phyloP scores from a whole-genome alignment of 805 yeast genomes.

The Millerozyma acaciae region DNA sequence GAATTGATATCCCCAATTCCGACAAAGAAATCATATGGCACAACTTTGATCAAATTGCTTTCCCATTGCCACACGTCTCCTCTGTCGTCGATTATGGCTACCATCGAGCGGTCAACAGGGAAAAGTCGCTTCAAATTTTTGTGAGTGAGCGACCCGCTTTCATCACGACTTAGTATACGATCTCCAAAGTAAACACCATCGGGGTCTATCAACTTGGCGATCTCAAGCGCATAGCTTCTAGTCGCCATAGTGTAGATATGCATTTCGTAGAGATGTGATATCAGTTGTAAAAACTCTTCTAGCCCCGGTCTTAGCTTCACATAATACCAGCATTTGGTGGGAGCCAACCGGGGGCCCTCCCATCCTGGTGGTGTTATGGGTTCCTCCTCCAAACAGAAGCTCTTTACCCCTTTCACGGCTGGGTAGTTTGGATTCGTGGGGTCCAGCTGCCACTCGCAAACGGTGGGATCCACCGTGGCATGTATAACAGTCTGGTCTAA shows the following conservation, averaged over 20 bases:
- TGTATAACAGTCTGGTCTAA: conserved; percentile 96
- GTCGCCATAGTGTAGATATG: conserved; percentile 99
- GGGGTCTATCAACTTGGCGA: conserved; percentile 90
- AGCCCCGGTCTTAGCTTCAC: conserved; percentile 91
- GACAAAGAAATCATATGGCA: conserved; percentile 93
- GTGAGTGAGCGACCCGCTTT: conserved; percentile 87
- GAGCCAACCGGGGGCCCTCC: conserved; percentile 57
- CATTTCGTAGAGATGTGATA: conserved; percentile 71
- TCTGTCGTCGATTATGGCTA: conserved; percentile 91
- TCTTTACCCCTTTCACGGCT: conserved; percentile 74
- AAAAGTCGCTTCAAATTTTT: conserved; percentile 84
- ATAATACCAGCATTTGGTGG: conserved; percentile 77
- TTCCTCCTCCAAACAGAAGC: conserved; percentile 78
- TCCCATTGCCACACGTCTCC: conserved; percentile 99
- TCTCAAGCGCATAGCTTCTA: conserved; percentile 82
- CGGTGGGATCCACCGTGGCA: conserved; percentile 96
- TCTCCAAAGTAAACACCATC: conserved; percentile 83
- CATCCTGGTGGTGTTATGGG: conserved; percentile 53
- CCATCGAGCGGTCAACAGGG: conserved; percentile 96
- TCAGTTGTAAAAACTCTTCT: conserved; percentile 60
- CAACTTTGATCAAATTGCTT: conserved; percentile 82
- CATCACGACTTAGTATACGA: conserved; percentile 87
- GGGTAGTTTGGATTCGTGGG: conserved; percentile 80
- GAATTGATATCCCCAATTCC: conserved; percentile 98
- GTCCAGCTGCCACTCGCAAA: conserved; percentile 93